Percentiles rank a stretch among this genome's conserved stretches.
Evolutionary conservation across 345 rosid species (phyloP).

Genomic region (Boechera retrofracta): DNA sequence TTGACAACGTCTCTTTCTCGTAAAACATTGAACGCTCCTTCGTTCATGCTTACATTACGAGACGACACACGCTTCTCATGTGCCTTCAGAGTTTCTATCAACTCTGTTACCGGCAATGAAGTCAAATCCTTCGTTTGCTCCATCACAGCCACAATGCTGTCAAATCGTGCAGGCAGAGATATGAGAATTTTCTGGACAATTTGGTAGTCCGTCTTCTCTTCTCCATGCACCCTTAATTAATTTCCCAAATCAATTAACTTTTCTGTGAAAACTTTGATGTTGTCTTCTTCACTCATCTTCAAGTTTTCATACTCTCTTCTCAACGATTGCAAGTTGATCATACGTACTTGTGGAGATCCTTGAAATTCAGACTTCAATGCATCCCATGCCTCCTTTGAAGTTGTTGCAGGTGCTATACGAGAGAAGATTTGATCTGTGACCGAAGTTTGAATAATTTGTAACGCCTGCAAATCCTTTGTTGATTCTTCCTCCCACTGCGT

Average conservation of each 20-base stretch:
- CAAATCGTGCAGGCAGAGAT: too few relatives aligned
- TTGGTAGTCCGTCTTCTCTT: neutral
- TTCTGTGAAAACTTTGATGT: neutral
- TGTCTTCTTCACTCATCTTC: neutral
- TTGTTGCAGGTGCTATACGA: neutral
- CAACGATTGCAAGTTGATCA: neutral
- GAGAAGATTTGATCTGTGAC: neutral
- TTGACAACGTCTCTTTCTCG: too few relatives aligned
- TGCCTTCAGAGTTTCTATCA: too few relatives aligned
- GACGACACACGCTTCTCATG: too few relatives aligned
- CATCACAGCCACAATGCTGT: too few relatives aligned
- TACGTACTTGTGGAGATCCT: neutral
- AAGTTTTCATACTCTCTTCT: neutral
- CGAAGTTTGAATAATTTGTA: neutral
- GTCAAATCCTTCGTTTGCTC: too few relatives aligned
- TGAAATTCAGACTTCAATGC: neutral
- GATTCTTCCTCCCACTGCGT: neutral
- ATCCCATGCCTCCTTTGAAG: neutral
- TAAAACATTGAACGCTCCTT: too few relatives aligned
- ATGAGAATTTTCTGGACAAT: neutral
- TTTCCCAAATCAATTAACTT: neutral
- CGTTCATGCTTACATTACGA: too few relatives aligned
- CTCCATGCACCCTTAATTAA: neutral
- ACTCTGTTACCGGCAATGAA: too few relatives aligned
- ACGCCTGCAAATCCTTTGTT: neutral